Percentiles rank a stretch among this genome's conserved stretches.
phyloP scores from a whole-genome alignment of 2,329 filamentous ascomycete genomes.

The Exophiala phaeomuriformis region DNA sequence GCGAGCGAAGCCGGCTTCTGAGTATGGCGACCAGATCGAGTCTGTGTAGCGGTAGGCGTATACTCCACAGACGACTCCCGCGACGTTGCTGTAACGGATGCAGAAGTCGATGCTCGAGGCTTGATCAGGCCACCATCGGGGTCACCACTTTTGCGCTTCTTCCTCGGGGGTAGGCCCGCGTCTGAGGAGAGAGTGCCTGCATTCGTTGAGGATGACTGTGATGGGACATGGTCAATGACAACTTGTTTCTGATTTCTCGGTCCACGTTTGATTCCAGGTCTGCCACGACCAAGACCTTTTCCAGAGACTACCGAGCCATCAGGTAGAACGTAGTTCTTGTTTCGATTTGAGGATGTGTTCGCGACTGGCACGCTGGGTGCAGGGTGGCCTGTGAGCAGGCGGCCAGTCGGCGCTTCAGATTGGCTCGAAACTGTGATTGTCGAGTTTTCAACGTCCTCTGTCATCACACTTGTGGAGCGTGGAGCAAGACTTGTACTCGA shows the following conservation, averaged over 20 bases:
- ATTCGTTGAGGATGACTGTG: conserved; percentile 2
- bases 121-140: conserved; percentile 5
- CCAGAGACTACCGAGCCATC: conserved; percentile 25
- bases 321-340: conserved; percentile 22
- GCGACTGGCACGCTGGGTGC: too few relatives aligned
- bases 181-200: neutral
- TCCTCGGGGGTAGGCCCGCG: neutral
- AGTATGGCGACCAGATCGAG: conserved; percentile 67
- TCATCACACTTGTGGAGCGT: neutral
- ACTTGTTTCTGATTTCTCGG: conserved; percentile 15
- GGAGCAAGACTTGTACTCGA: conserved; percentile 1
- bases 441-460: conserved; percentile 1
- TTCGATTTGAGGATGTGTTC: conserved; percentile 2
- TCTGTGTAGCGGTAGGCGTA: conserved; percentile 54
- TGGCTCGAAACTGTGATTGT: neutral
- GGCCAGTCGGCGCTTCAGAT: neutral
- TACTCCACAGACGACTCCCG: conserved; percentile 41
- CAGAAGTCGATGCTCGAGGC: conserved; percentile 7
- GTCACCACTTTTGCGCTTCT: conserved; percentile 17
- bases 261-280: conserved; percentile 28
- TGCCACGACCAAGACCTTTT: conserved; percentile 26
- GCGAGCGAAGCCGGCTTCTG: conserved; percentile 57
- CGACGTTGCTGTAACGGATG: conserved; percentile 29
- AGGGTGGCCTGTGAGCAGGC: too few relatives aligned
- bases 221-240: neutral